Conservation (phyloP, 2,329 filamentous ascomycete species). For the Claviceps cyperi region DNA sequence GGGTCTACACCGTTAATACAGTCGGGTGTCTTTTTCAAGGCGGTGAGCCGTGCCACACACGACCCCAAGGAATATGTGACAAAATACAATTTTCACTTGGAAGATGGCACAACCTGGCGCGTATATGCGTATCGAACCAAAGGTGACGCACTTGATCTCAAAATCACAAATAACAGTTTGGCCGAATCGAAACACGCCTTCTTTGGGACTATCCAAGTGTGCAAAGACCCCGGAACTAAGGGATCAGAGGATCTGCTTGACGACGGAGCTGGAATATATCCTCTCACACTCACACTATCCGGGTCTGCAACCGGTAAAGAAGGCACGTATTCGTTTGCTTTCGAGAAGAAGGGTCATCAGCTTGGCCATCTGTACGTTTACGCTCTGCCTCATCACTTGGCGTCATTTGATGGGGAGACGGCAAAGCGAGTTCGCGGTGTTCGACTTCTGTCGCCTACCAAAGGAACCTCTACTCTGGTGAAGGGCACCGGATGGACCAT, state of each 20-base stretch:
- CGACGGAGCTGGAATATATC: slow-evolving; percentile 59
- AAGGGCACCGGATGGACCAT: slow-evolving; percentile 64
- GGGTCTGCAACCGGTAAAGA: slow-evolving; percentile 43
- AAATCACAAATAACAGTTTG: slow-evolving; percentile 48
- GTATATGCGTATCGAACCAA: slow-evolving; percentile 55
- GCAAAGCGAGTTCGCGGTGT: slow-evolving; percentile 38
- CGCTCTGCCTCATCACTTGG: slow-evolving; percentile 71
- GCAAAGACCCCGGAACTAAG: slow-evolving; percentile 51
- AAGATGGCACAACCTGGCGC: slow-evolving; percentile 64
- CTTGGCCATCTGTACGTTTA: slow-evolving; percentile 61
- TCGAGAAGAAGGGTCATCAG: slow-evolving; percentile 53
- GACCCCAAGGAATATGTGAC: slow-evolving; percentile 48
- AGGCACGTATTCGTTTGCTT: slow-evolving; percentile 62
- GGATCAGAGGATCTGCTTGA: slow-evolving; percentile 57
- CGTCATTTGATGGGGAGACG: slow-evolving; percentile 52
- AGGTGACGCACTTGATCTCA: slow-evolving; percentile 50
- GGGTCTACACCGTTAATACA: slow-evolving; percentile 59
- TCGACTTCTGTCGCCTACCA: slow-evolving; percentile 66
- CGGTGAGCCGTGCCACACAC: slow-evolving; percentile 42
- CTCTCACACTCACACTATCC: slow-evolving; percentile 46
- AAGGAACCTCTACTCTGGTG: slow-evolving; percentile 64
- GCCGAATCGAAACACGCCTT: slow-evolving; percentile 55
- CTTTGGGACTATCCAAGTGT: slow-evolving; percentile 66
- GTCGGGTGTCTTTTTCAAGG: slow-evolving; percentile 59
- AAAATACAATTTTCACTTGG: slow-evolving; percentile 63